Evolutionary conservation across 768 basidiomycete species (phyloP), one percentile per base, ranked within the genome.

Genomic region (Rubroboletus pulcherrimus): DNA sequence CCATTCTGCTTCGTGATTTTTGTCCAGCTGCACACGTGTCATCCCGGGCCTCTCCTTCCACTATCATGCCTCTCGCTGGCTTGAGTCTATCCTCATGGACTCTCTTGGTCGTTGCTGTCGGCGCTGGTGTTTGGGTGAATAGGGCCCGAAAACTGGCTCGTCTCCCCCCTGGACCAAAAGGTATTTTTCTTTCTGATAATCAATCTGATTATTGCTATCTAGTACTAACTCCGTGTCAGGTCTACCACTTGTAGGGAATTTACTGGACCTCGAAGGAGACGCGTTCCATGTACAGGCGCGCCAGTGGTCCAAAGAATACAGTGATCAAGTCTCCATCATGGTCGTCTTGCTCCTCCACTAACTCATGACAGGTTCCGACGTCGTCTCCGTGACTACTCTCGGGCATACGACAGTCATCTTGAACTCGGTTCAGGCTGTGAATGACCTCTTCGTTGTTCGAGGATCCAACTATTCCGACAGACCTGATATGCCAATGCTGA

Each of bases 381-480:
- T 53, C 15, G 37, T 53, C 14, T 53, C 52, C 11, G 52, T 53
- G 30, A 53, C 52, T 21, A 53, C 52, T 6, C 30, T 53, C 10
- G 44, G 52, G 7, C 44, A 53, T n/a, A 53, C 44, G 44, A 53
- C 52, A 1, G 30, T 48, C 9, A 47, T 53, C 12, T 48, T 53
- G 44, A 53, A 53, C 21, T 53, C 52, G 9, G 44, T 10, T 39
- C 44, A 47, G 19, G 52, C 52, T 24, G 44, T 39, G 14, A 48
- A 47, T 26, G 52, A 53, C 37, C 52, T 53, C 30, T 53, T 53
- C 21, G 52, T 53, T 11, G 35, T 39, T 24, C 37, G 52, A 30
- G 44, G 52, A 8, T 37, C 52, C 29, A 53, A 53, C 21, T 53
- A 53, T 37, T 53, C 44, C 2, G 52, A 53, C 26, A 53, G 52